A percentile compares a stretch with the other conserved stretches of the same genome.
Evolutionary conservation across 495 filamentous ascomycete species (phyloP).

Genomic region (Lasiosphaeria miniovina): DNA sequence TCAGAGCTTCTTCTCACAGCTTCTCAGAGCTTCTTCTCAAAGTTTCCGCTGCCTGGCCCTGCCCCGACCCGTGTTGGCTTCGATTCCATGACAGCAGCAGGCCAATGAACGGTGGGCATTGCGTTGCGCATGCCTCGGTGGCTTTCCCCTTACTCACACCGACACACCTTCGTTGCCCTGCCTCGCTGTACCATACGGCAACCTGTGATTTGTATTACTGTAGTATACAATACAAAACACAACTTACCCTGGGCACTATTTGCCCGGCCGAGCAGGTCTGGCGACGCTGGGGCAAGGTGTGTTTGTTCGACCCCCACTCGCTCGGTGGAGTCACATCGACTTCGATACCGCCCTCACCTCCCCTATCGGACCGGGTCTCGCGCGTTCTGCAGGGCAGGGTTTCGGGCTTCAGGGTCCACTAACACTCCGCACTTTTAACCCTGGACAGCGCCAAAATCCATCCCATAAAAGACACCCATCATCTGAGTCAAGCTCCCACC

Average conservation of each 20-base stretch:
- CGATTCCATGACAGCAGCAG: not conserved
- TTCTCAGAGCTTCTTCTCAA: too few relatives aligned
- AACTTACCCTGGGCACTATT: not conserved
- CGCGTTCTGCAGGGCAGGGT: not conserved
- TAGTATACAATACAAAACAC: not conserved
- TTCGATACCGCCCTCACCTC: not conserved
- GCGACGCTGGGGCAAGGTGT: too few relatives aligned
- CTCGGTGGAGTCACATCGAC: not conserved
- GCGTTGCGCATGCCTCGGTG: not conserved
- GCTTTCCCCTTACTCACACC: not conserved
- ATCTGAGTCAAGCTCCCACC: slow-evolving; percentile 2
- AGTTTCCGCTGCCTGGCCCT: not conserved
- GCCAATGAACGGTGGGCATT: not conserved
- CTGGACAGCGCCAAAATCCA: not conserved
- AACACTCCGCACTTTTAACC: not conserved
- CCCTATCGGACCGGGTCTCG: not conserved
- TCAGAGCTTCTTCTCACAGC: too few relatives aligned
- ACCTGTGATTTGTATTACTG: not conserved
- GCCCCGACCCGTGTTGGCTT: not conserved
- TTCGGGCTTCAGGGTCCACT: slow-evolving; percentile 1
- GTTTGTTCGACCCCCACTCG: not conserved
- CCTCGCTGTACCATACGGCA: not conserved
- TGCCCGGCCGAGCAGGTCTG: not conserved
- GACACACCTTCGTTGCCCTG: not conserved
- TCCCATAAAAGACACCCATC: not conserved